Percentiles rank a stretch among this genome's conserved stretches.
phyloP scores from a whole-genome alignment of 1,284 basidiomycete species.

The Takashimella koratensis region DNA sequence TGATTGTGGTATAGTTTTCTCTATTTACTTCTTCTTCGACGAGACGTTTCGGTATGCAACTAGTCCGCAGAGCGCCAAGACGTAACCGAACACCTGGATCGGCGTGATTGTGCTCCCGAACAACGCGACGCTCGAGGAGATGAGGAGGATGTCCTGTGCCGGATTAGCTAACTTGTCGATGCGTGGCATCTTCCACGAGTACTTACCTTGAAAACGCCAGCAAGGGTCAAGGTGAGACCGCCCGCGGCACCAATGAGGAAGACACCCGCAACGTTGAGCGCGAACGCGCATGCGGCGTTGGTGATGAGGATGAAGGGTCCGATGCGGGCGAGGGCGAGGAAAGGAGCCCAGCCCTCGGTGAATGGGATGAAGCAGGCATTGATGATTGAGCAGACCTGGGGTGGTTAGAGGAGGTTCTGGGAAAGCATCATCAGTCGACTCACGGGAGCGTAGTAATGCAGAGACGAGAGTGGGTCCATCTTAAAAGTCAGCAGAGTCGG shows the following conservation, averaged over 20 bases:
- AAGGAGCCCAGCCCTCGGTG: conserved; percentile 85
- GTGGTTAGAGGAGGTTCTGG: neutral
- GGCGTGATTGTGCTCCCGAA: conserved; percentile 74
- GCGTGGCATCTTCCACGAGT: neutral
- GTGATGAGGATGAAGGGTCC: conserved; percentile 72
- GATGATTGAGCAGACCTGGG: conserved; percentile 72
- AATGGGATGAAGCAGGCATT: conserved; percentile 81
- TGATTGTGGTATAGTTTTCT: too few relatives aligned
- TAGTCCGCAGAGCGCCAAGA: neutral
- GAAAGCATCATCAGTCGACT: neutral
- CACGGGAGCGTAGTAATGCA: conserved; percentile 87
- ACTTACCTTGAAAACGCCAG: conserved; percentile 83
- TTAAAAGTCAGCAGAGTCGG: conserved; percentile 37
- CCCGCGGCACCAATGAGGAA: conserved; percentile 87
- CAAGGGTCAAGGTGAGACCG: conserved; percentile 84
- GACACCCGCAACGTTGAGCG: conserved; percentile 84
- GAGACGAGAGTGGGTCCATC: conserved; percentile 92
- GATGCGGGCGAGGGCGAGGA: conserved; percentile 65
- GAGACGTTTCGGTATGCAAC: neutral
- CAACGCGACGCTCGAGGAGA: conserved; percentile 77
- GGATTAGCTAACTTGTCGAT: neutral
- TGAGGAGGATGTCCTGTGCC: conserved; percentile 91
- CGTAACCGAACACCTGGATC: conserved; percentile 67
- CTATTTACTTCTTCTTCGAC: too few relatives aligned
- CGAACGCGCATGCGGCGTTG: conserved; percentile 85